Evolutionary conservation across 2,329 filamentous ascomycete genomes (phyloP).

Genomic region (Apiospora rasikravindrae): DNA sequence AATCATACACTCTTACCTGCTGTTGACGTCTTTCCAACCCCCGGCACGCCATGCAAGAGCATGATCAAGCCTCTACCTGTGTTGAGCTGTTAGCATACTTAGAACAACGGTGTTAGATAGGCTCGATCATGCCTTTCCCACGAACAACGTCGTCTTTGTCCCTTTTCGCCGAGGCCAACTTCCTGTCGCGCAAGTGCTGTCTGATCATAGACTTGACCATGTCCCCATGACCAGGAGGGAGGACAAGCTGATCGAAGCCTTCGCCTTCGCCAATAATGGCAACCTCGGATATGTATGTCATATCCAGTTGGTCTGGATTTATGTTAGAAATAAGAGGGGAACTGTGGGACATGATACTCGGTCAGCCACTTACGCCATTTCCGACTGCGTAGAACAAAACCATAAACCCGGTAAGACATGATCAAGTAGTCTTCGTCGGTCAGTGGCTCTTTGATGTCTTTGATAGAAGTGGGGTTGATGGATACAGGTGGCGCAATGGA

Average conservation of each 20-base stretch:
- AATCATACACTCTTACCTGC: neutral
- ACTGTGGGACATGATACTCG: too few relatives aligned
- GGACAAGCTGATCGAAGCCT: neutral
- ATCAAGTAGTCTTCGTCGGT: neutral
- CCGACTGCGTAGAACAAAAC: constrained; percentile 1
- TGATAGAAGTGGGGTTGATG: neutral
- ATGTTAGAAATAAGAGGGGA: too few relatives aligned
- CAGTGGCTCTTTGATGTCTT: neutral
- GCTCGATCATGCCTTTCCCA: neutral
- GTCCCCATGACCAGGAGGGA: neutral
- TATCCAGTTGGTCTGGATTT: neutral
- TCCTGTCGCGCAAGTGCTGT: neutral
- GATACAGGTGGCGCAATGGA: neutral
- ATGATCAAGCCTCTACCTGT: neutral
- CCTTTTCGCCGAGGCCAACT: neutral
- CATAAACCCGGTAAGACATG: neutral
- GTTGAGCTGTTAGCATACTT: neutral
- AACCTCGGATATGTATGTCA: neutral
- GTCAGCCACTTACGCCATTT: neutral
- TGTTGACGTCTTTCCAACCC: neutral
- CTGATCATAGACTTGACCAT: neutral
- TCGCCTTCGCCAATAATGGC: neutral
- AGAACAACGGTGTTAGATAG: too few relatives aligned
- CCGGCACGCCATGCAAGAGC: neutral
- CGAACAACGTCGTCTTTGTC: neutral